Percentiles rank a stretch among this genome's conserved stretches.
Evolutionary conservation across 1,139 yeast genomes (phyloP).

Genomic region (Zygoascus hellenicus): DNA sequence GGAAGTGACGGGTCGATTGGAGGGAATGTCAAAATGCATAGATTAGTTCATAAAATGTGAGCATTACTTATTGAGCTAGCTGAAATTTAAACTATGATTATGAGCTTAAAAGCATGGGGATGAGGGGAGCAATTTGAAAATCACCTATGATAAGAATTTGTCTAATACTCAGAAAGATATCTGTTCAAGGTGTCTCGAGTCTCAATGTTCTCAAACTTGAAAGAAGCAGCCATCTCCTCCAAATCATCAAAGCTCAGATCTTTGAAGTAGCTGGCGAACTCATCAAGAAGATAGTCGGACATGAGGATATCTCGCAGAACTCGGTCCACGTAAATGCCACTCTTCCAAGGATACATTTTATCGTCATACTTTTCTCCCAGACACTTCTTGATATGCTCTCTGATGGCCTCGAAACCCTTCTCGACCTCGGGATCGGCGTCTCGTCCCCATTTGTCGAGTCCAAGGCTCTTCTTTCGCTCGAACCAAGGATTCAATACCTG

Average conservation of each 20-base stretch:
- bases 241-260: constrained; percentile 40
- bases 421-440: constrained; percentile 39
- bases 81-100: too few species aligned
- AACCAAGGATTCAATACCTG: constrained; percentile 39
- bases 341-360: constrained; percentile 41
- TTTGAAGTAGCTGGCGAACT: constrained; percentile 40
- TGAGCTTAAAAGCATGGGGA: too few species aligned
- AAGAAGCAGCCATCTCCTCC: constrained; percentile 45
- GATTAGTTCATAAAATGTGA: not conserved
- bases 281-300: constrained; percentile 39
- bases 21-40: not conserved
- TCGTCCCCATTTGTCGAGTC: constrained; percentile 46
- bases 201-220: constrained; percentile 41
- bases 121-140: too few species aligned
- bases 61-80: too few species aligned
- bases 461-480: constrained; percentile 39
- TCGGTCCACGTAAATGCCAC: constrained; percentile 36
- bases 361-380: constrained; percentile 37
- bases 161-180: constrained; percentile 6
- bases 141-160: too few species aligned
- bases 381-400: constrained; percentile 35
- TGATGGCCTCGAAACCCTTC: constrained; percentile 33
- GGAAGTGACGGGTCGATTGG: constrained; percentile 12
- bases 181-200: constrained; percentile 39
- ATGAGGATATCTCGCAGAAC: constrained; percentile 40